A percentile compares a stretch with the other conserved stretches of the same genome.
Conservation (phyloP, 2,329 filamentous ascomycete species). For the Colletotrichum echinochloae region DNA sequence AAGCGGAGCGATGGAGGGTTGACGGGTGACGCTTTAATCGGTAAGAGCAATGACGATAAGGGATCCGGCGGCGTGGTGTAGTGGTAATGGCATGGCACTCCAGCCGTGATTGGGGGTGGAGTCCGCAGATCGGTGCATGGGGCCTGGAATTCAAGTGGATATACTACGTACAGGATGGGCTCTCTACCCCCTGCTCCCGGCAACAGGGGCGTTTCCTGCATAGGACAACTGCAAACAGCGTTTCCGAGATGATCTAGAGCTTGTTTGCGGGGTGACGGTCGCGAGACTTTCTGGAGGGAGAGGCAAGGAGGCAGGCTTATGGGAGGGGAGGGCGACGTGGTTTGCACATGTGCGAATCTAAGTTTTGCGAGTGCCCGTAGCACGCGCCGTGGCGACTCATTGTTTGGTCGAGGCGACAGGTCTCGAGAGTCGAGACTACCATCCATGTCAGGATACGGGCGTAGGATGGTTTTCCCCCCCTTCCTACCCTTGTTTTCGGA, state of each 20-base stretch:
- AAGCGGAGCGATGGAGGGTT: not conserved
- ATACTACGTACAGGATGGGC: too few relatives aligned
- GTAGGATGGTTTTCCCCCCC: too few relatives aligned
- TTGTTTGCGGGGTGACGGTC: constrained; percentile 16
- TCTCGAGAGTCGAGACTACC: too few relatives aligned
- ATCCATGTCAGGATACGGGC: too few relatives aligned
- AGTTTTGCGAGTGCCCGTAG: constrained; percentile 5
- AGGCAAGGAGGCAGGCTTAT: not conserved
- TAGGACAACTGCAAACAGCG: constrained; percentile 37
- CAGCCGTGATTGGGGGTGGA: constrained; percentile 28
- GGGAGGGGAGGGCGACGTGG: not conserved
- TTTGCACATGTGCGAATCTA: not conserved
- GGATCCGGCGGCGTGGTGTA: not conserved
- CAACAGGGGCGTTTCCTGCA: constrained; percentile 38
- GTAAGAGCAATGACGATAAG: constrained; percentile 10
- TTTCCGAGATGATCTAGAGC: constrained; percentile 18
- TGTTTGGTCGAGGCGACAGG: constrained; percentile 14
- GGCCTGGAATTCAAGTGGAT: constrained; percentile 27
- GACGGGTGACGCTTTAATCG: constrained; percentile 7
- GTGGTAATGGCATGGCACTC: constrained; percentile 6
- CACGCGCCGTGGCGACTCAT: not conserved
- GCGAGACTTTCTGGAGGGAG: not conserved
- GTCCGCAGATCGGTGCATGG: constrained; percentile 38
- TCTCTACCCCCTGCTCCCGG: constrained; percentile 8
- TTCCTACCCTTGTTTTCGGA: too few relatives aligned